phyloP scores from a whole-genome alignment of 1,284 basidiomycete species.

The Malassezia psittaci region DNA sequence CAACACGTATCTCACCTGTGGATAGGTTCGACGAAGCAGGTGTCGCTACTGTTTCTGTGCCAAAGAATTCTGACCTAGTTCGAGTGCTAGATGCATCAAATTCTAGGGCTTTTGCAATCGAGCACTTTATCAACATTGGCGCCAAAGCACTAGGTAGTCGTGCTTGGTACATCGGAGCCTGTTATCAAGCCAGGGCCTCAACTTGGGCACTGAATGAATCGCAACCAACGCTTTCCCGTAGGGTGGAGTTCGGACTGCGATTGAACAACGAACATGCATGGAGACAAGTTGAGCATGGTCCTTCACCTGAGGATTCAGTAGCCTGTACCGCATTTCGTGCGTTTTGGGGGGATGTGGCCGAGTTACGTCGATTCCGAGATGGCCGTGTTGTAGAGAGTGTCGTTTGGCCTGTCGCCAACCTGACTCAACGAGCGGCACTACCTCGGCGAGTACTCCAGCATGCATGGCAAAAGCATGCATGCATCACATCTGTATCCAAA shows the following conservation, averaged over 20 bases:
- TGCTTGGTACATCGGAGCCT: conserved; percentile 1
- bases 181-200: background rate
- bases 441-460: conserved; percentile 66
- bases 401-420: conserved; percentile 60
- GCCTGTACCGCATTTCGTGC: conserved; percentile 60
- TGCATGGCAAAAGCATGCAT: conserved; percentile 66
- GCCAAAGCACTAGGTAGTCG: conserved; percentile 7
- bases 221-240: background rate
- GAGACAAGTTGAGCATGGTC: conserved; percentile 46
- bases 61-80: background rate
- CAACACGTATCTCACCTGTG: conserved; percentile 29
- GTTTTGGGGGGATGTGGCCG: conserved; percentile 85
- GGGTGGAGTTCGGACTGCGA: conserved; percentile 24
- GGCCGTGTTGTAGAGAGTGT: conserved; percentile 85
- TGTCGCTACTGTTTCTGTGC: conserved; percentile 19
- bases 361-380: conserved; percentile 93
- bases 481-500: conserved; percentile 50
- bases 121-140: background rate
- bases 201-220: background rate
- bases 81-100: conserved; percentile 7
- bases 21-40: conserved; percentile 48
- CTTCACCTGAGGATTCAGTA: conserved; percentile 53
- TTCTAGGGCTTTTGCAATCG: background rate
- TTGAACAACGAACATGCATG: conserved; percentile 35
- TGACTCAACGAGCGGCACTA: conserved; percentile 57